Base-by-base conservation (phyloP, 1,284 basidiomycete species). In the Sparassis latifolia region DNA sequence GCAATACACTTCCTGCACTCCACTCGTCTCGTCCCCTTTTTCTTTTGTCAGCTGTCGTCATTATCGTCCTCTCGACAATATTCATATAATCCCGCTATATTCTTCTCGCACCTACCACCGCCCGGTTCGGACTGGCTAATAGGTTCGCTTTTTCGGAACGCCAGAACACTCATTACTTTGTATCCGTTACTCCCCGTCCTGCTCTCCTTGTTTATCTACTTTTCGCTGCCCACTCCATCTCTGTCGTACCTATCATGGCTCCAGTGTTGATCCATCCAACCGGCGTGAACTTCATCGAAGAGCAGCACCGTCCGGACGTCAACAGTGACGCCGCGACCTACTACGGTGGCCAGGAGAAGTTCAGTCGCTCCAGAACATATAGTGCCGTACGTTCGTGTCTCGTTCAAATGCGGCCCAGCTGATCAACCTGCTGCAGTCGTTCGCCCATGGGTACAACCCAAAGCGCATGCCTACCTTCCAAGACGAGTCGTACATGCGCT, bases 341-440 rank as follows among this genome's bases (percentile, higher is more conserved):
- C 71, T 94, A 94, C 61, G 88, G 87, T 43, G 82, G 82, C 32
- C 78, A 76, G 47, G 86, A 92, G 59, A 77, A 83, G 5, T 86
- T 82, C 67, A 81, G 81, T 63, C 84, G 91, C 55, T 81, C 86
- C 29, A 76, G 92, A 59, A 94, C 92, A 1, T 94, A 92, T 68
- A 92, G 89, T 58, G 81, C 82, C 54, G 91, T 92, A 69, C 61
- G 76, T 69, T 32, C 20, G 10, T 1, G 30, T 40, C 20, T 52
- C 29, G 44, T 33, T 39, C 56, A 12, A 33, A 4, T 10, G 40
- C 45, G 31, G 43, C 50, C 53, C 49, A 48, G 46, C 53, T 52
- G 44, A 39, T 53, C 42, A 43, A 47, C 43, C 30, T 29, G 44
- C 45, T 48, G 29, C 55, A 65, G 61, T 66, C 64, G 30, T 66